Conservation (phyloP, 176 grass and related monocot genomes). For the Oryza meridionalis region DNA sequence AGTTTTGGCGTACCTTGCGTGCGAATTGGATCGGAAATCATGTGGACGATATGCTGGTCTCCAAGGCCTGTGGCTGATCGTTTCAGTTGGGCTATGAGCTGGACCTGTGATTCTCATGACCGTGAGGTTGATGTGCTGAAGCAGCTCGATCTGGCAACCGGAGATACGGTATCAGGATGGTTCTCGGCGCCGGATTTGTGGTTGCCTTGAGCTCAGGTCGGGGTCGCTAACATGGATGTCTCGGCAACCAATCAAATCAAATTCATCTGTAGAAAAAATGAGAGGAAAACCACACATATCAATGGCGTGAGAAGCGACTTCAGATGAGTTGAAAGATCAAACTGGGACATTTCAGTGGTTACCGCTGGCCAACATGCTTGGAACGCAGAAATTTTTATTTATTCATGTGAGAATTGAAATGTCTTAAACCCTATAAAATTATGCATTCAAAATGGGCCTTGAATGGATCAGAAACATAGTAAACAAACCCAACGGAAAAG, state of each 20-base stretch:
- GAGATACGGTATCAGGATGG: slow-evolving; percentile 24
- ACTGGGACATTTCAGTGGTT: neutral
- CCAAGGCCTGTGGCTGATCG: neutral
- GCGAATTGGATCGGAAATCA: neutral
- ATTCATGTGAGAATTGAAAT: neutral
- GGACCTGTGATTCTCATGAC: neutral
- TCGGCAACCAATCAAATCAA: neutral
- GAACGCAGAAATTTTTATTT: neutral
- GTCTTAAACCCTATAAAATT: neutral
- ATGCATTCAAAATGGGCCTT: neutral
- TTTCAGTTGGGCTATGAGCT: neutral
- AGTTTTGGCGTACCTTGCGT: slow-evolving; percentile 5
- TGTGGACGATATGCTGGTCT: neutral
- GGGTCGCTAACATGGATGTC: neutral
- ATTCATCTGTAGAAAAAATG: neutral
- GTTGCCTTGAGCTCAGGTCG: neutral
- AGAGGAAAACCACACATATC: neutral
- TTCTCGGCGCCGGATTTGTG: slow-evolving; percentile 7
- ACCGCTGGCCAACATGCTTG: neutral
- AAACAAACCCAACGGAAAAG: neutral
- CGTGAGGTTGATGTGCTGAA: slow-evolving; percentile 33
- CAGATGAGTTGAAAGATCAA: neutral
- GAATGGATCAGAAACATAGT: neutral
- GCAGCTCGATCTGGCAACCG: slow-evolving; percentile 25
- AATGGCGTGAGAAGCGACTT: neutral